Base-by-base conservation (phyloP, 176 grass and related monocot species). In the Oryza meridionalis region DNA sequence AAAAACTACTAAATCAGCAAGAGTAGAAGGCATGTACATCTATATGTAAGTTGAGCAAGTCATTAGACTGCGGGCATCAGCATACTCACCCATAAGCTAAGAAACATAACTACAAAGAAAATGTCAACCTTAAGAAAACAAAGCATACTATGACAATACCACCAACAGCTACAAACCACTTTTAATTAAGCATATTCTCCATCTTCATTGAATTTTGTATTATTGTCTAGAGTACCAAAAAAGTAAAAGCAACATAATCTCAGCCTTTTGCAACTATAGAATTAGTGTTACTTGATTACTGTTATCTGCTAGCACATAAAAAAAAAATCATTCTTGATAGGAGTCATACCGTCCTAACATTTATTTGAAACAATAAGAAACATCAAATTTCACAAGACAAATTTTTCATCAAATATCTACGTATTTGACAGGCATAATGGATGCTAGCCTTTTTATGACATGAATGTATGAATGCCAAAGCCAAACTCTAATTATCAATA, bases 351-450 rank as follows among this genome's bases (percentile, higher is more conserved):
- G 12, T 6, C 50, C 21, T 19, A 11, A 33, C 9, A 66, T 27
- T 79, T 62, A 40, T 2, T 62, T 69, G 42, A 33, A 55, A 35
- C 17, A 84, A 13, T 53, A 65, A 2, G 49, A 13, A 82, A 77
- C 16, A 27, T 22, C 21, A 55, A 42, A 3, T 8, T 83, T 82
- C 12, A 73, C 24, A 84, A 66, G 31, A 9, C 5, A 3, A 16
- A 49, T 73, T 27, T 24, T 69, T 10, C 31, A 68, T 68, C 21
- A 26, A 51, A 16, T 69, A 37, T 25, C 25, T 19, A 70, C 38
- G 7, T 50, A 55, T 69, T 38, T 38, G 21, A 32, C 8, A 68
- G 33, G 46, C 45, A 58, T 27, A 81, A 25, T 14, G 21, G 69
- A 46, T 43, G 55, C 19, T 12, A 9, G 11, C 5, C 5, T 53